Evolutionary conservation across 176 grass and related monocot genomes (phyloP), one percentile per base, ranked within the genome.

Genomic region (Oryza glaberrima): DNA sequence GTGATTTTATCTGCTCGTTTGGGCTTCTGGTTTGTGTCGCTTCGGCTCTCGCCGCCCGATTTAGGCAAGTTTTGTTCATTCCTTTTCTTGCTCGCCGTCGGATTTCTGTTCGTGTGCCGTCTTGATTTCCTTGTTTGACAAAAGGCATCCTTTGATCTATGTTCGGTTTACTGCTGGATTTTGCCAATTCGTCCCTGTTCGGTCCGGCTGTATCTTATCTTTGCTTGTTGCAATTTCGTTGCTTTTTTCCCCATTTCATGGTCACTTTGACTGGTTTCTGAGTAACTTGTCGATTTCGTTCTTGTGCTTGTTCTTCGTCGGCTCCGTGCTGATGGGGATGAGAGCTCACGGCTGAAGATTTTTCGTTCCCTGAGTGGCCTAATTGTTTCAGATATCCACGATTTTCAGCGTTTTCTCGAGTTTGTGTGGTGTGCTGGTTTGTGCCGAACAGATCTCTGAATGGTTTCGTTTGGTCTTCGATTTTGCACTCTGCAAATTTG

Each of bases 161-260:
- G 30, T 69, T 70, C 3, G 34, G 19, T 1, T 41, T 41, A 41
- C 40, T 41, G 40, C 40, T 41, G 40, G 40, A 41, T 41, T 41
- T 8, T 41, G 40, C 40, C 40, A 41, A 70, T 77, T 19, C 66
- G 46, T 64, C 11, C 20, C 0, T 41, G 36, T 11, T 40, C 17
- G 72, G 43, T 41, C 67, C 1, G 41, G 17, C 1, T 76, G 22
- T 30, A 2, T 32, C 47, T 23, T 30, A 2, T 32, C 47, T 23
- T 17, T 13, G 14, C 9, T 49, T 49, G n/a, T 2, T 30, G 9
- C 16, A 72, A 85, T 85, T 91, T 85, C 28, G 22, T 73, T 67
- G 12, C 71, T 84, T 63, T 63, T 12, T 17, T 2, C 65, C 38
- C 44, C 52, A 72, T 65, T 49, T 51, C 66, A 20, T 75, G 61